A percentile compares a stretch with the other conserved stretches of the same genome.
These are phyloP conservation scores for Hylodesmum podocarpum DNA, from an alignment of 306 rosid species.

Conservation along the genomic window DNA sequence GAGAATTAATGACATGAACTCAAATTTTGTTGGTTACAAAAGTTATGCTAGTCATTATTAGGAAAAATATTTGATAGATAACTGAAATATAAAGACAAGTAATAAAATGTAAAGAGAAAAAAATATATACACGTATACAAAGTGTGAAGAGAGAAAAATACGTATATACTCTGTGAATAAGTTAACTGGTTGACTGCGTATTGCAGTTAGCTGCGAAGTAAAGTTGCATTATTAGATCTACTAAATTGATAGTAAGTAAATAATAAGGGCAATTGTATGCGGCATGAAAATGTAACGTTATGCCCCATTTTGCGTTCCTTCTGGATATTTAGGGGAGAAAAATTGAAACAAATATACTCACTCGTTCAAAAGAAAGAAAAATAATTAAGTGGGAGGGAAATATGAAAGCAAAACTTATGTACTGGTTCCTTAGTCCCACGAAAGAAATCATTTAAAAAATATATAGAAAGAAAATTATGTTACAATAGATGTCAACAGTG, in stretches of 20 bases:
- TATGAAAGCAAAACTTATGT: neutral
- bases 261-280: neutral
- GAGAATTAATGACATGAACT: neutral
- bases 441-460: neutral
- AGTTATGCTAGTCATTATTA: too few species aligned
- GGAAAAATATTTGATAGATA: too few species aligned
- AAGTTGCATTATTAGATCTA: too few species aligned
- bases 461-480: neutral
- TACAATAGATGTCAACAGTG: slow-evolving; percentile 4
- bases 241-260: too few species aligned
- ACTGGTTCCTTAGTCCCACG: neutral
- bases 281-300: neutral
- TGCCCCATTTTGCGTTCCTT: neutral
- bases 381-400: neutral
- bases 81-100: too few species aligned
- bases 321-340: neutral
- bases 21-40: too few species aligned
- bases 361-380: neutral
- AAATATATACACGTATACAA: too few species aligned
- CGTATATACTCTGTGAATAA: too few species aligned
- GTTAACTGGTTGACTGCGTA: too few species aligned
- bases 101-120: too few species aligned
- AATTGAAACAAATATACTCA: neutral
- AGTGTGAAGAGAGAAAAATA: too few species aligned
- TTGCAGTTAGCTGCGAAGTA: too few species aligned